A percentile compares a stretch with the other conserved stretches of the same genome.
Conservation (phyloP, 2,329 filamentous ascomycete genomes). For the Colletotrichum sp. region DNA sequence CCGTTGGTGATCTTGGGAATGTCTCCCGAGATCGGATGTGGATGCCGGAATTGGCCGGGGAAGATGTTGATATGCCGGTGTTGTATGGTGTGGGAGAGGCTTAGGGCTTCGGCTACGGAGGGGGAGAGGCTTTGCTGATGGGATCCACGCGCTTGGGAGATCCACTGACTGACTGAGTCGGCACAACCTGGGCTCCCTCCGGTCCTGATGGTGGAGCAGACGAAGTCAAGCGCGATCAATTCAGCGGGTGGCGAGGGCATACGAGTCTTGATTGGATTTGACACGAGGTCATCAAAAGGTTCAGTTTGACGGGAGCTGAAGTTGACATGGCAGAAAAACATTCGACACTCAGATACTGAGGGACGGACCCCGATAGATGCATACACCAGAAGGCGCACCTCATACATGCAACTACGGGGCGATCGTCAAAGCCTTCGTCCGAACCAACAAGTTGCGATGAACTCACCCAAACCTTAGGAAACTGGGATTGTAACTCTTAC, state of each 20-base stretch:
- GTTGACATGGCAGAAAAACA: neutral
- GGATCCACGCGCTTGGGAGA: neutral
- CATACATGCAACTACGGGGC: neutral
- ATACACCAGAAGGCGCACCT: neutral
- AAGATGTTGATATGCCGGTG: neutral
- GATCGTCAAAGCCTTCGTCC: neutral
- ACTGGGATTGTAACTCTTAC: neutral
- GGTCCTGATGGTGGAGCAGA: neutral
- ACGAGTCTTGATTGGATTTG: neutral
- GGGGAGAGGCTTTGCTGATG: neutral
- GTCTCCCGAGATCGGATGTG: neutral
- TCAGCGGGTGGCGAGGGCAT: neutral
- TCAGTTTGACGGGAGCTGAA: neutral
- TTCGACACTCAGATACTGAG: neutral
- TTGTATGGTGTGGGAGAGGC: neutral
- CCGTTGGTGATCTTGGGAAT: neutral
- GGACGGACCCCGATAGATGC: neutral
- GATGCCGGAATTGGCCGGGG: neutral
- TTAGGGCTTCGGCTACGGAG: slow-evolving; percentile 2
- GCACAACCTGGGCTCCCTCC: neutral
- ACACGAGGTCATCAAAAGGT: neutral
- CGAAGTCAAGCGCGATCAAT: neutral
- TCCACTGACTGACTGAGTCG: neutral
- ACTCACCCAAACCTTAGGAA: neutral
- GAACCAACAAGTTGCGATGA: neutral